phyloP scores from a whole-genome alignment of 495 filamentous ascomycete species.

The Xylaria acuta region DNA sequence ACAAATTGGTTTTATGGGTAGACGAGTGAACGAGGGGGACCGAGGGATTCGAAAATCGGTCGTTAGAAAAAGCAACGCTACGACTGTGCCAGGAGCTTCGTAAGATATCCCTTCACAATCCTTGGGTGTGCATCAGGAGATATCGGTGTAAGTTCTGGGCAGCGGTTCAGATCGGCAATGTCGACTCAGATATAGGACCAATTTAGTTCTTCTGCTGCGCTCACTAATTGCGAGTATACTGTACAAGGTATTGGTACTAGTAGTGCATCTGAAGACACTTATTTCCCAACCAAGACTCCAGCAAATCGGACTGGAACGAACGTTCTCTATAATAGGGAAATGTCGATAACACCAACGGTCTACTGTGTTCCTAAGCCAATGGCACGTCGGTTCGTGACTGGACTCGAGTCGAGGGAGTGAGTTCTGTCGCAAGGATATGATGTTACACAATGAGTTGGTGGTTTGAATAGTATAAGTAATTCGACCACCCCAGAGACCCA shows the following conservation, averaged over 20 bases:
- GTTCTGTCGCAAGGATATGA: constrained; percentile 3
- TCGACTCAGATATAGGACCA: background rate
- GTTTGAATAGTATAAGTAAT: constrained; percentile 9
- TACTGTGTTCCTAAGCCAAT: constrained; percentile 9
- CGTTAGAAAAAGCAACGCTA: background rate
- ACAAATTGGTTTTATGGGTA: constrained; percentile 14
- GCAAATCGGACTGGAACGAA: background rate
- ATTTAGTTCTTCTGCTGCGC: background rate
- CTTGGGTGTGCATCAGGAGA: constrained; percentile 14
- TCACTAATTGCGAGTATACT: constrained; percentile 10
- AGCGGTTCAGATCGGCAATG: background rate
- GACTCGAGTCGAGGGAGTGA: background rate
- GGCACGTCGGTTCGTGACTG: background rate
- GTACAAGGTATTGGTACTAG: constrained; percentile 11
- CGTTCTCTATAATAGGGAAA: constrained; percentile 3
- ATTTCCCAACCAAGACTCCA: constrained; percentile 10
- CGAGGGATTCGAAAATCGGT: background rate
- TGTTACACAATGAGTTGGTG: constrained; percentile 10
- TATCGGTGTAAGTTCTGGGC: background rate
- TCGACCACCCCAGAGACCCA: background rate
- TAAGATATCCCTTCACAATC: constrained; percentile 1
- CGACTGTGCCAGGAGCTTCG: background rate
- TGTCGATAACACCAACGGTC: constrained; percentile 1
- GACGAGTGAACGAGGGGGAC: background rate
- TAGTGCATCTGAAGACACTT: background rate